Percentiles rank a stretch among this genome's conserved stretches.
phyloP scores from a whole-genome alignment of 1,284 basidiomycete genomes.

The Rugosomyces carneus region DNA sequence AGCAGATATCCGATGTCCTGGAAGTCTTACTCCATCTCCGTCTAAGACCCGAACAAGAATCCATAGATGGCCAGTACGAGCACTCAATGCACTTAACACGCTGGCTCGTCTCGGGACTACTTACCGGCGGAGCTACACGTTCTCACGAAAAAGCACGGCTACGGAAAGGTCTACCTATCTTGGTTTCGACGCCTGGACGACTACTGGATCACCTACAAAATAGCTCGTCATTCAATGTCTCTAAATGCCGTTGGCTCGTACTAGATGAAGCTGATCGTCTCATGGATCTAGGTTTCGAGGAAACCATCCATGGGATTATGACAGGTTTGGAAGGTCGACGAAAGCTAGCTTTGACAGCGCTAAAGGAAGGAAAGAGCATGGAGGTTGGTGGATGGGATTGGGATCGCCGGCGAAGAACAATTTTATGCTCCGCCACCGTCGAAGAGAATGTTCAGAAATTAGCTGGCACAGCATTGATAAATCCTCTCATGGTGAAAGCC shows the following conservation, averaged over 20 bases:
- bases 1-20: conserved; percentile 92
- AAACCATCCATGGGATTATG: conserved; percentile 86
- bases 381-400: conserved; percentile 88
- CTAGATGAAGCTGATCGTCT: conserved; percentile 96
- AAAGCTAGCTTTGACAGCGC: conserved; percentile 67
- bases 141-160: conserved; percentile 64
- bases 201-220: conserved; percentile 92
- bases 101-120: conserved; percentile 91
- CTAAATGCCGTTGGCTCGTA: conserved; percentile 93
- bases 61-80: conserved; percentile 39
- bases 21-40: conserved; percentile 82
- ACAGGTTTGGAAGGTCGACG: conserved; percentile 77
- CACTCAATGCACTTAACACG: conserved; percentile 63
- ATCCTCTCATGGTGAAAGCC: conserved; percentile 72
- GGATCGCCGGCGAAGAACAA: conserved; percentile 68
- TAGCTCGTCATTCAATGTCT: conserved; percentile 88
- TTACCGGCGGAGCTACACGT: conserved; percentile 78
- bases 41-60: conserved; percentile 55
- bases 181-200: conserved; percentile 96
- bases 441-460: conserved; percentile 92
- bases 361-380: conserved; percentile 60
- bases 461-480: conserved; percentile 73
- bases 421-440: conserved; percentile 97
- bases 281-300: conserved; percentile 96
- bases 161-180: conserved; percentile 69